Percentiles rank a stretch among this genome's conserved stretches.
These are phyloP conservation scores for Aspergillus mulundensis DNA, from an alignment of 495 filamentous ascomycete species.

Conservation along the genomic window DNA sequence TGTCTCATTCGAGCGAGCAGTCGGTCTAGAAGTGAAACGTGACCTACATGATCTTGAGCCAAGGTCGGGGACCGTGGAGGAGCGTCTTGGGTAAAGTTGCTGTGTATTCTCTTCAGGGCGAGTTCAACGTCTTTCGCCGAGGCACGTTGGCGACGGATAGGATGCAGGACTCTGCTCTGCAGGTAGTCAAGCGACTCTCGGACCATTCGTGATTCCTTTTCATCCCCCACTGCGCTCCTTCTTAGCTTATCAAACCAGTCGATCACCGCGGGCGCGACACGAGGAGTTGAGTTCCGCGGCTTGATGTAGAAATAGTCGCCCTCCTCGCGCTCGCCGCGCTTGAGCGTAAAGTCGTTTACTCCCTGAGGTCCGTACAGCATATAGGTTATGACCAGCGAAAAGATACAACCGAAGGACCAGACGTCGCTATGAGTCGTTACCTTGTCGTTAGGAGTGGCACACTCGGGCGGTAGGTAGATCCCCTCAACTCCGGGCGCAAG, in stretches of 20 bases:
- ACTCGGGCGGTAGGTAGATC: conserved; percentile 24
- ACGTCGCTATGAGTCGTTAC: conserved; percentile 20
- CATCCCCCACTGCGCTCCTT: background rate
- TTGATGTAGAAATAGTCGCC: conserved; percentile 17
- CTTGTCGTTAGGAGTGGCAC: background rate
- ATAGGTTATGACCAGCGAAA: conserved; percentile 19
- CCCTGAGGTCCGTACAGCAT: conserved; percentile 8
- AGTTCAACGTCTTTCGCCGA: conserved; percentile 9
- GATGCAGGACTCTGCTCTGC: conserved; percentile 10
- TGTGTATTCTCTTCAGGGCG: conserved; percentile 1
- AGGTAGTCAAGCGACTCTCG: conserved; percentile 15
- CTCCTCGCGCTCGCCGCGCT: conserved; percentile 1
- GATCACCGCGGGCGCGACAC: conserved; percentile 10
- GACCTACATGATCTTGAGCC: background rate
- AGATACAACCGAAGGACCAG: conserved; percentile 26
- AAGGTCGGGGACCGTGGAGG: background rate
- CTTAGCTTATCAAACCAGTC: conserved; percentile 15
- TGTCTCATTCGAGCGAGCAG: background rate
- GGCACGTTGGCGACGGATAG: background rate
- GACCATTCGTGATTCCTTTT: conserved; percentile 2
- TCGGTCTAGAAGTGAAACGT: background rate
- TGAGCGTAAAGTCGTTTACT: background rate
- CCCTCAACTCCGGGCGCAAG: conserved; percentile 13
- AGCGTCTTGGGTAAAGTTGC: background rate
- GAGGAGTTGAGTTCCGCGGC: background rate